Conservation (phyloP, 179 eudicot genomes). For the Monotropa hypopitys region DNA sequence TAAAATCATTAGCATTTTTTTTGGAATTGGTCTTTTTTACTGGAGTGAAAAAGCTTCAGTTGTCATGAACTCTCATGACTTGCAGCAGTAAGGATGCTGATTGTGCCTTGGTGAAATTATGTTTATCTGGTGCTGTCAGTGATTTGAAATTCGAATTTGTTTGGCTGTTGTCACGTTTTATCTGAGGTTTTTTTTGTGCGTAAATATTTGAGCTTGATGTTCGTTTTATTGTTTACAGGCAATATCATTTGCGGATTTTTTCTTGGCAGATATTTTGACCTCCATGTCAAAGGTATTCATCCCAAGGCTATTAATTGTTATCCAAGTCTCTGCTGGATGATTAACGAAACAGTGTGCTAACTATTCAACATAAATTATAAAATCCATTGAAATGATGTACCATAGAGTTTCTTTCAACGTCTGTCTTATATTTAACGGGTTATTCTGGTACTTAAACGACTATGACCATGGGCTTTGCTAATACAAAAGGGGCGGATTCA, state of each 20-base stretch:
- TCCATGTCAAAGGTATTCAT: constrained; percentile 92
- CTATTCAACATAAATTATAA: not conserved
- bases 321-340: not conserved
- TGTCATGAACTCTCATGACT: not conserved
- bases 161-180: not conserved
- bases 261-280: constrained; percentile 94
- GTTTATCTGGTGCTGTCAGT: not conserved
- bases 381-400: too few species aligned
- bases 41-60: not conserved
- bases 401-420: too few species aligned
- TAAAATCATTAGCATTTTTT: not conserved
- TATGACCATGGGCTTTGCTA: not conserved
- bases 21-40: not conserved
- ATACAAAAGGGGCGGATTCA: not conserved
- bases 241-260: constrained; percentile 88
- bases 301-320: not conserved
- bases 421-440: not conserved
- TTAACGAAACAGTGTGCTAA: not conserved
- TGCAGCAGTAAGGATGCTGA: not conserved
- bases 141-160: not conserved
- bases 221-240: constrained; percentile 49
- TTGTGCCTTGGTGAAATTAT: not conserved
- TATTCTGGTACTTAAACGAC: not conserved
- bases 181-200: not conserved
- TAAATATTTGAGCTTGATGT: not conserved